Percentiles rank a stretch among this genome's conserved stretches.
Evolutionary conservation across 192 early-diverging fungal genomes (phyloP).

Genomic region (Kappamyces sp.): DNA sequence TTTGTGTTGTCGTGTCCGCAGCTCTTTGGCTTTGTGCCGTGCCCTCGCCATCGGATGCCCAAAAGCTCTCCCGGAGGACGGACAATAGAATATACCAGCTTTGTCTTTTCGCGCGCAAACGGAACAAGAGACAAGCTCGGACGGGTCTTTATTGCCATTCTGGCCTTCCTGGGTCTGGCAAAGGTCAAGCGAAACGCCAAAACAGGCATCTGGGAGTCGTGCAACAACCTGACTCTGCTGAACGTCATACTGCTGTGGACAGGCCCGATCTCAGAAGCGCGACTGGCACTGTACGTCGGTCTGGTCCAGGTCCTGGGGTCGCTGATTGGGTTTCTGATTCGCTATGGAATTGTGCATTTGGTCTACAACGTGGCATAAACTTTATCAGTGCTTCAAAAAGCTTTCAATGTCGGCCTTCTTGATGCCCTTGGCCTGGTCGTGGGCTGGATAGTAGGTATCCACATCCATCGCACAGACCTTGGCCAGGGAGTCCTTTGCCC

Average conservation of each 20-base stretch:
- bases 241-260: constrained; percentile 80
- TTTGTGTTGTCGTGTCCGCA: constrained; percentile 95
- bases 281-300: constrained; percentile 47
- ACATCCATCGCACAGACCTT: constrained; percentile 4
- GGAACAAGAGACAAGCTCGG: constrained; percentile 39
- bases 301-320: constrained; percentile 64
- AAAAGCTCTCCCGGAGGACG: constrained; percentile 11
- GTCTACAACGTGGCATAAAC: constrained; percentile 52
- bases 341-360: constrained; percentile 72
- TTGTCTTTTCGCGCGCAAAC: constrained; percentile 19
- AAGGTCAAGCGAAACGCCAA: constrained; percentile 47
- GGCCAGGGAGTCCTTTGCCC: constrained; percentile 7
- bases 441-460: constrained; percentile 10
- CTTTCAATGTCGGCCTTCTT: neutral
- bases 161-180: constrained; percentile 45
- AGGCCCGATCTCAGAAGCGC: constrained; percentile 66
- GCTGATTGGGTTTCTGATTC: constrained; percentile 68
- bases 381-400: neutral
- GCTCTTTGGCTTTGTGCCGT: constrained; percentile 87
- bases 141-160: constrained; percentile 43
- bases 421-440: constrained; percentile 10
- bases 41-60: constrained; percentile 94
- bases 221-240: constrained; percentile 89
- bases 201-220: constrained; percentile 45
- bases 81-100: constrained; percentile 22